Conservation (phyloP, 371 early-diverging fungal genomes). For the Mortierella sp. region DNA sequence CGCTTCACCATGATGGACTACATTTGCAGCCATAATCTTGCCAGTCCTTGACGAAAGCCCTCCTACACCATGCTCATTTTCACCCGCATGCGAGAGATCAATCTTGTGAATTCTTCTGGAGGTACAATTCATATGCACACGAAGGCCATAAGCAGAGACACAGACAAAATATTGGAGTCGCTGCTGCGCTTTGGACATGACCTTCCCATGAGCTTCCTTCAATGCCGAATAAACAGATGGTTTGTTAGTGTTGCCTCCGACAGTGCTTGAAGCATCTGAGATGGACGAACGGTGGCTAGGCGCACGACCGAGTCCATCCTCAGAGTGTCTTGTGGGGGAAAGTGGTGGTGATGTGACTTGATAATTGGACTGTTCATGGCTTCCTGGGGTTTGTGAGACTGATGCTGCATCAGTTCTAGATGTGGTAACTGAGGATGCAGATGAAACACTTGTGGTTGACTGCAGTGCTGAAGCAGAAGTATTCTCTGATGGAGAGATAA, state of each 20-base stretch:
- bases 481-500: slow-evolving; percentile 31
- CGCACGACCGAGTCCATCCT: neutral
- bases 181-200: slow-evolving; percentile 43
- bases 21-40: slow-evolving; percentile 46
- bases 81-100: slow-evolving; percentile 13
- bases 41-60: slow-evolving; percentile 11
- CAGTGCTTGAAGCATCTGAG: slow-evolving; percentile 16
- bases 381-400: slow-evolving; percentile 2
- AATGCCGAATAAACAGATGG: slow-evolving; percentile 28
- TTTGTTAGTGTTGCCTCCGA: neutral
- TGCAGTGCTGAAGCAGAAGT: slow-evolving; percentile 7
- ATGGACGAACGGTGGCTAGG: slow-evolving; percentile 20
- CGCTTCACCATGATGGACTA: slow-evolving; percentile 34
- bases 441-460: slow-evolving; percentile 34
- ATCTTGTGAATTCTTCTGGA: slow-evolving; percentile 46
- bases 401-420: slow-evolving; percentile 14
- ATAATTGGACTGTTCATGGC: slow-evolving; percentile 1
- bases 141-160: slow-evolving; percentile 38
- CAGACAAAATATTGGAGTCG: slow-evolving; percentile 43
- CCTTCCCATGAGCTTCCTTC: slow-evolving; percentile 42
- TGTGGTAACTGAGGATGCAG: slow-evolving; percentile 27
- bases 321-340: neutral
- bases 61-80: neutral
- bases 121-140: slow-evolving; percentile 55
- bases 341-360: neutral